Evolutionary conservation across 345 rosid genomes (phyloP).

Genomic region (Brassica juncea): DNA sequence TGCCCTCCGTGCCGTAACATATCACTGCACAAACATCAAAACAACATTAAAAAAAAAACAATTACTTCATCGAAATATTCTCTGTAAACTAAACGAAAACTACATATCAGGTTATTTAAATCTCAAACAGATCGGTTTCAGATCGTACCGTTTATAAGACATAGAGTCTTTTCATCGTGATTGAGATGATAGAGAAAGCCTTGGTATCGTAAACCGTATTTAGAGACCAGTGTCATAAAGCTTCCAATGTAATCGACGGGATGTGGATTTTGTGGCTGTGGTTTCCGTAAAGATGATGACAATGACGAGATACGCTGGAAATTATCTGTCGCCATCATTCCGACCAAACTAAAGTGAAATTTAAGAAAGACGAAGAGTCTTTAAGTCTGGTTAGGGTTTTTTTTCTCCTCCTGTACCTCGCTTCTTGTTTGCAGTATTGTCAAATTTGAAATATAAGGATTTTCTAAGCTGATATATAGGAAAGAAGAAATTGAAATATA

Average conservation of each 20-base stretch:
- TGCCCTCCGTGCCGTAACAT: constrained; percentile 55
- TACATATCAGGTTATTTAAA: neutral
- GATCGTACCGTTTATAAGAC: constrained; percentile 45
- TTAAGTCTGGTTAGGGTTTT: neutral
- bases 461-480: neutral
- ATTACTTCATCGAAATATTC: neutral
- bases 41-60: neutral
- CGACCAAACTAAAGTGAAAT: neutral
- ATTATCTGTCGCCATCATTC: constrained; percentile 31
- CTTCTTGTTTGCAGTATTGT: neutral
- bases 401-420: neutral
- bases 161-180: constrained; percentile 42
- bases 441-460: neutral
- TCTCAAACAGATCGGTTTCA: neutral
- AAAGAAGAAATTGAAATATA: neutral
- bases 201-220: constrained; percentile 49
- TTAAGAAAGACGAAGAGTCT: neutral
- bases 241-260: constrained; percentile 48
- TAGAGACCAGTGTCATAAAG: constrained; percentile 46
- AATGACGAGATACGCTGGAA: neutral
- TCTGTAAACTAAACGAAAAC: neutral
- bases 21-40: constrained; percentile 42
- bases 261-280: neutral
- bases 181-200: constrained; percentile 45
- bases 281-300: neutral